phyloP scores from a whole-genome alignment of 345 rosid genomes.

The Sonneratia caseolaris region DNA sequence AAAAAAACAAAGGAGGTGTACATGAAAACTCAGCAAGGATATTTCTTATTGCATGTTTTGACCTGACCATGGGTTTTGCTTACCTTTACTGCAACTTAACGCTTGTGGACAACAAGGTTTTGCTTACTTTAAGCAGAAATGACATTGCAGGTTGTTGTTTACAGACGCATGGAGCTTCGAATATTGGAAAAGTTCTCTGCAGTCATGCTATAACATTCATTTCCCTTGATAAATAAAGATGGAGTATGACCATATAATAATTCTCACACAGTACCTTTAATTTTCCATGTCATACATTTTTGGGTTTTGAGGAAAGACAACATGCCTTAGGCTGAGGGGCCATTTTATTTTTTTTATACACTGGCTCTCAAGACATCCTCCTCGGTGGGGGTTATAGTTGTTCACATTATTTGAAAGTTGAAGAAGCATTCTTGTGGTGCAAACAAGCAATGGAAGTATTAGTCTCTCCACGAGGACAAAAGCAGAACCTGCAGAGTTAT shows the following conservation, averaged over 20 bases:
- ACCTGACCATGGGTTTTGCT: neutral
- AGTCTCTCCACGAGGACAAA: slow-evolving; percentile 52
- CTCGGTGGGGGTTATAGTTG: neutral
- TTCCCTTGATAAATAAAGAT: neutral
- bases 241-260: neutral
- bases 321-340: slow-evolving; percentile 3
- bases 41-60: neutral
- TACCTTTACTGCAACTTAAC: neutral
- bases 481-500: slow-evolving; percentile 36
- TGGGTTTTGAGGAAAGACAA: neutral
- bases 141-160: neutral
- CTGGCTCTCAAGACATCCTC: slow-evolving; percentile 3
- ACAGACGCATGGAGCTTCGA: neutral
- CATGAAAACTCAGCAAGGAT: neutral
- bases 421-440: neutral
- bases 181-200: neutral
- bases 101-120: neutral
- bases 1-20: neutral
- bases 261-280: neutral
- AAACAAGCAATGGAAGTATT: slow-evolving; percentile 35
- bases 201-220: neutral
- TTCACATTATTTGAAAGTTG: slow-evolving; percentile 1
- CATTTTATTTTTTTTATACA: neutral
- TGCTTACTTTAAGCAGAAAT: neutral
- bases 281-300: neutral